Percentiles rank a stretch among this genome's conserved stretches.
phyloP scores from a whole-genome alignment of 2,329 filamentous ascomycete species.

The Zymoseptoria ardabiliae region DNA sequence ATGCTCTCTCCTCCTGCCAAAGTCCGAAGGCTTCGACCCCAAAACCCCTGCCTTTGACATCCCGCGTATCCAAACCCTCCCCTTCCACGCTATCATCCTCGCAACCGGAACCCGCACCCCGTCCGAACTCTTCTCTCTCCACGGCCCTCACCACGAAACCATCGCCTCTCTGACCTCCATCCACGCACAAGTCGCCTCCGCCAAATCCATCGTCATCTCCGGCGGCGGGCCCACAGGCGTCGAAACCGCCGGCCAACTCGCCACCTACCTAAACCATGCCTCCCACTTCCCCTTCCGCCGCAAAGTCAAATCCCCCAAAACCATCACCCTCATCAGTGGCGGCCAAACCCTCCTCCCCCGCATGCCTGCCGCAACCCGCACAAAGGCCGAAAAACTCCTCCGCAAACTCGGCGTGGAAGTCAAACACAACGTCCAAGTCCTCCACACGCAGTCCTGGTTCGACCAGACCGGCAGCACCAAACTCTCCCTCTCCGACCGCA shows the following conservation, averaged over 20 bases:
- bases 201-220: conserved; percentile 31
- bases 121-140: conserved; percentile 31
- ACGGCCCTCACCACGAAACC: conserved; percentile 30
- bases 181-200: conserved; percentile 23
- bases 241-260: conserved; percentile 34
- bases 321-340: conserved; percentile 31
- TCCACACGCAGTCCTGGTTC: conserved; percentile 12
- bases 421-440: conserved; percentile 24
- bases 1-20: conserved; percentile 5
- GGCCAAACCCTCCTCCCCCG: conserved; percentile 25
- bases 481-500: conserved; percentile 24
- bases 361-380: conserved; percentile 21
- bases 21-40: conserved; percentile 1
- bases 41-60: conserved; percentile 1
- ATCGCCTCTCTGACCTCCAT: conserved; percentile 26
- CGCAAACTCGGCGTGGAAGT: conserved; percentile 26
- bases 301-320: conserved; percentile 10
- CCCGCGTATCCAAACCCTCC: conserved; percentile 18
- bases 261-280: conserved; percentile 26
- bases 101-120: conserved; percentile 32
- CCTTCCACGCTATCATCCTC: conserved; percentile 32
- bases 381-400: conserved; percentile 29
- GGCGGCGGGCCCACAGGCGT: conserved; percentile 33
- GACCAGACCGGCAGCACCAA: conserved; percentile 20
- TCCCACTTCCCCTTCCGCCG: conserved; percentile 11